Evolutionary conservation across 1,139 yeast genomes (phyloP), one percentile per base, ranked within the genome.

Genomic region (Suhomyces atakaporum): DNA sequence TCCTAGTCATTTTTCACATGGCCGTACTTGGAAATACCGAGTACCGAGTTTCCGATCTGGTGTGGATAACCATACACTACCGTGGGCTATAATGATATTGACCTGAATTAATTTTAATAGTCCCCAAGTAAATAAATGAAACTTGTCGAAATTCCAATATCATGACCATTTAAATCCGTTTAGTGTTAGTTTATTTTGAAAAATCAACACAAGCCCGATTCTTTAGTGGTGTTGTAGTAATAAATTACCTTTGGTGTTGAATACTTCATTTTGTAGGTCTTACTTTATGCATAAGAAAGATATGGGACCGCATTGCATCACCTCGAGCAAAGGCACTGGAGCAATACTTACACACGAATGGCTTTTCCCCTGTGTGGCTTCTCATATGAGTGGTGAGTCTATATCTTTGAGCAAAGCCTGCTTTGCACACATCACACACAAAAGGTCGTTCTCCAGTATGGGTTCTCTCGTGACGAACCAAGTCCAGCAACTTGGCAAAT

Each of bases 381-480:
- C 63, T 46, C 38, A 44, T 33, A 39, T 58, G 63, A 15, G 63
- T 58, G 8, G 62, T 57, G 25, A 58, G 45, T 19, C 63, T 39
- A 42, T 58, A 58, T 38, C 54, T 47, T 38, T 58, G 63, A 31
- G 47, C 51, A 36, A 58, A 57, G 15, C 54, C 45, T 3, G 58
- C 57, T 25, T 41, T 43, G 33, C 63, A 58, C 27, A 43, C 39
- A 11, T 41, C 40, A 44, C 62, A 58, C 19, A 46, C 48, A 31
- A 41, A 58, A 6, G 63, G 63, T 20, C 56, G 42, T 30, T 57
- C 63, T 16, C 62, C 65, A 6, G 63, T 51, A 36, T 58, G 63
- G 28, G 53, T 48, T 14, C 62, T 42, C 14, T 38, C 35, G 34
- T 58, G 63, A 31, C 63, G 46, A 7, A 51, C 51, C 40, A 57